These are phyloP conservation scores for Phytophthora gonapodyides DNA, from an alignment of 352 stramenopile species.

Conservation along the genomic window DNA sequence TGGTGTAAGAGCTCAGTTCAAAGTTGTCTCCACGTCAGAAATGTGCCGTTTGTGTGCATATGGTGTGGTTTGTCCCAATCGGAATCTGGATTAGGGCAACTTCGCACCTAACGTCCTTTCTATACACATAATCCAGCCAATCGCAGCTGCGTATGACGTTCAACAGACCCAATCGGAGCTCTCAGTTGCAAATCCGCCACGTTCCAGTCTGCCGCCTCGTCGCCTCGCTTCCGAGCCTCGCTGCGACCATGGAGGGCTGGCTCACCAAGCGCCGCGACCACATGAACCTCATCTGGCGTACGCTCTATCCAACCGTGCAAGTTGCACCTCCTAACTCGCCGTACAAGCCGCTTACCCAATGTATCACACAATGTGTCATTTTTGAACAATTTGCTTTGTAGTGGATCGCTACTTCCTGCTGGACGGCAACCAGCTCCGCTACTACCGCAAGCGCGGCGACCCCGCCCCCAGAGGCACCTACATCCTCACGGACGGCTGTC, in stretches of 20 bases:
- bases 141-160: constrained; percentile 23
- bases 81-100: background rate
- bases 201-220: background rate
- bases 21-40: constrained; percentile 17
- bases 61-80: constrained; percentile 17
- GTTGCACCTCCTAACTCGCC: background rate
- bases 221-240: constrained; percentile 4
- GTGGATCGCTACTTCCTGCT: constrained; percentile 89
- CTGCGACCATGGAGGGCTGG: constrained; percentile 80
- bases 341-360: constrained; percentile 16
- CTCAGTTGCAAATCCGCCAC: constrained; percentile 30
- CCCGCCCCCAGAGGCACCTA: constrained; percentile 82
- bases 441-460: constrained; percentile 88
- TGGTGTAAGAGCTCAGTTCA: constrained; percentile 10
- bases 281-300: constrained; percentile 93
- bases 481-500: constrained; percentile 81
- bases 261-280: constrained; percentile 89
- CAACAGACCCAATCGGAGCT: constrained; percentile 11
- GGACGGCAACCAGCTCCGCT: constrained; percentile 85
- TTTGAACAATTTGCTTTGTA: constrained; percentile 35
- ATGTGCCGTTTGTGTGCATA: constrained; percentile 16
- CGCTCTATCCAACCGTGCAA: constrained; percentile 20
- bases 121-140: constrained; percentile 19
- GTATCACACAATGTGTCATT: constrained; percentile 16
- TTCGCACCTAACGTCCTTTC: constrained; percentile 3